These are phyloP conservation scores for Candida xyloterini DNA, from an alignment of 805 yeast species.

Conservation along the genomic window DNA sequence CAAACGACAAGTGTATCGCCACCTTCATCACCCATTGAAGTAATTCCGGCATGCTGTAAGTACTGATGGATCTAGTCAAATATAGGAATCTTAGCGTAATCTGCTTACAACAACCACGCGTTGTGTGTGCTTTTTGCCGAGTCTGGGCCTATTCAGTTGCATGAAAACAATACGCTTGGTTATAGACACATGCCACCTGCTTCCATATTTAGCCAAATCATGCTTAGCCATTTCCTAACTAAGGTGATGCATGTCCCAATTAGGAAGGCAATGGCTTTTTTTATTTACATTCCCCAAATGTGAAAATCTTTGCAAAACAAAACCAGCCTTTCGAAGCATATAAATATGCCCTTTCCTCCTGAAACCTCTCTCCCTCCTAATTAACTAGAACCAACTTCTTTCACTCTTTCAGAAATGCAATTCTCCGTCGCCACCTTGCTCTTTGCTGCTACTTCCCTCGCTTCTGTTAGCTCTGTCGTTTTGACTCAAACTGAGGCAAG, in stretches of 20 bases:
- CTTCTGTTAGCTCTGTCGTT: slow-evolving; percentile 33
- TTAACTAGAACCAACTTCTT: slow-evolving; percentile 22
- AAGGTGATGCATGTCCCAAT: not conserved
- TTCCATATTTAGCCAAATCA: not conserved
- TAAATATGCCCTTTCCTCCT: slow-evolving; percentile 13
- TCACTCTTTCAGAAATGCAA: slow-evolving; percentile 39
- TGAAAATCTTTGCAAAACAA: slow-evolving; percentile 4
- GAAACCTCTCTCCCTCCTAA: not conserved
- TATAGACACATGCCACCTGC: not conserved
- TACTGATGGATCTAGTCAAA: too few species aligned
- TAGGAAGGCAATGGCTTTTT: slow-evolving; percentile 4
- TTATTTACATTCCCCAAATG: slow-evolving; percentile 9
- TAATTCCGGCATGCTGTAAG: too few species aligned
- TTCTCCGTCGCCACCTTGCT: slow-evolving; percentile 41
- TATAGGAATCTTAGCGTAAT: too few species aligned
- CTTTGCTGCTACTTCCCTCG: slow-evolving; percentile 37
- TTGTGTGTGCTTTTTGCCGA: not conserved
- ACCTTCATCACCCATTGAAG: too few species aligned
- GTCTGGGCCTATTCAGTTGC: not conserved
- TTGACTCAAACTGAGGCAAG: slow-evolving; percentile 34
- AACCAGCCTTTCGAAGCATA: slow-evolving; percentile 8
- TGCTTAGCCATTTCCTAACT: slow-evolving; percentile 1
- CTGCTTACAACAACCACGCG: not conserved
- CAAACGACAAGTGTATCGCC: too few species aligned
- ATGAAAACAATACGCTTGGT: not conserved